Evolutionary conservation across 345 rosid genomes (phyloP), one percentile per base, ranked within the genome.

Genomic region (Leavenworthia alabamica): DNA sequence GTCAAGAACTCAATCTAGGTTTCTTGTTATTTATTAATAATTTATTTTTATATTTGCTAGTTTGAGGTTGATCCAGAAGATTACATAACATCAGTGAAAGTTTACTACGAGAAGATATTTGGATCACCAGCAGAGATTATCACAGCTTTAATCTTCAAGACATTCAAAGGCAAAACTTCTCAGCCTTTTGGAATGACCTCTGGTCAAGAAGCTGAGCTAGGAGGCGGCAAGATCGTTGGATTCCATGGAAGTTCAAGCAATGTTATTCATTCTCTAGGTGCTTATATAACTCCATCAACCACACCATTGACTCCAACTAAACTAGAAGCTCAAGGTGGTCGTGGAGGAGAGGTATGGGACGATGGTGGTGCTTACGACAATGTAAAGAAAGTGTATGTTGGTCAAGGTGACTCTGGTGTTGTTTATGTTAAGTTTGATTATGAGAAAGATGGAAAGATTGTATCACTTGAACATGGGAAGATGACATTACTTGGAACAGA

Each of bases 381-480:
- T 32, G 71, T 71, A n/a, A 71, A 64, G 59, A 63, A 56, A 64
- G 70, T 71, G 8, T 57, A 63, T 26, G 70, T 71, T 8, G 65
- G 75, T n/a, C 70, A 64, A 71, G 75, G 70, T 64, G 75, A 64
- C 23, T 71, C 70, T 57, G 64, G 70, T 43, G 66, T 71, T 29
- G 71, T 40, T 33, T 71, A 71, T 20, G 43, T 71, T 27, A 63
- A 64, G 60, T 63, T 71, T 26, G 75, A 64, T 32, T 71, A 71
- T 45, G 70, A 56, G 31, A 64, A 64, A 43, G 70, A 50, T 56
- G 75, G 75, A 8, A 62, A 70, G 46, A 55, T 62, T 23, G 64
- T 62, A 14, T 62, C 74, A 29, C 13, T 10, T 14, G 74, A 70
- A 37, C 74, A 70, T 70, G 74, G 74, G 4, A 70, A 62, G 69